A percentile compares a stretch with the other conserved stretches of the same genome.
These are phyloP conservation scores for Carnegiea gigantea DNA, from an alignment of 179 eudicot genomes.

Conservation along the genomic window DNA sequence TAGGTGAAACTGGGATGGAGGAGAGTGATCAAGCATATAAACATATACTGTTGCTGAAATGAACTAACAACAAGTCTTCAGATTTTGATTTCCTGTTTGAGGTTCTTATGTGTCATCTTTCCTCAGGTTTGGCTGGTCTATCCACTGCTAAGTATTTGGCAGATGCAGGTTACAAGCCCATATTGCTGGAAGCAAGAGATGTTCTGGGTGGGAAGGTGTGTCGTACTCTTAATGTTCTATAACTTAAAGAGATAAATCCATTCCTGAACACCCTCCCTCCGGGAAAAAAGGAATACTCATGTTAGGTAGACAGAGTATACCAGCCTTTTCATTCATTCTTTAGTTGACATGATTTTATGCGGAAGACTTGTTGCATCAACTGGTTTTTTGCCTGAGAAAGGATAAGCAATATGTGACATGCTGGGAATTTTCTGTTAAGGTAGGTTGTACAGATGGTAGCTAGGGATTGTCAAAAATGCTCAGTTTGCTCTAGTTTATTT, in stretches of 20 bases:
- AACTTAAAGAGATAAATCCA: background rate
- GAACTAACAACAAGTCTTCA: background rate
- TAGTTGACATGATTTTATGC: background rate
- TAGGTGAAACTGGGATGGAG: background rate
- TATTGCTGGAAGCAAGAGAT: constrained; percentile 90
- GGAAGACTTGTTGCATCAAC: background rate
- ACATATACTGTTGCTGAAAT: background rate
- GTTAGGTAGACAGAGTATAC: background rate
- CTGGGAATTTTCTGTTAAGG: background rate
- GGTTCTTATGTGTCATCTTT: constrained; percentile 12
- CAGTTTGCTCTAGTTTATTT: background rate
- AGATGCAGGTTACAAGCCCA: constrained; percentile 97
- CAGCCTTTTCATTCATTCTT: background rate
- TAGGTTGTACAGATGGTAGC: background rate
- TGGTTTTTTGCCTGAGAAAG: background rate
- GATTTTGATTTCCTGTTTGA: constrained; percentile 2
- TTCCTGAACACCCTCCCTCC: background rate
- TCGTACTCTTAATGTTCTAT: background rate
- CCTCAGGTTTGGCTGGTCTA: constrained; percentile 94
- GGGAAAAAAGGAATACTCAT: background rate
- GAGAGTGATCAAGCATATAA: background rate
- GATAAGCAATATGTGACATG: background rate
- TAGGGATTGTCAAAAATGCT: background rate
- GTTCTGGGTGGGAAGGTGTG: constrained; percentile 97
- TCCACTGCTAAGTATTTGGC: constrained; percentile 98